A percentile compares a stretch with the other conserved stretches of the same genome.
Conservation (phyloP, 139 green algal species). For the Closterium sp. region DNA sequence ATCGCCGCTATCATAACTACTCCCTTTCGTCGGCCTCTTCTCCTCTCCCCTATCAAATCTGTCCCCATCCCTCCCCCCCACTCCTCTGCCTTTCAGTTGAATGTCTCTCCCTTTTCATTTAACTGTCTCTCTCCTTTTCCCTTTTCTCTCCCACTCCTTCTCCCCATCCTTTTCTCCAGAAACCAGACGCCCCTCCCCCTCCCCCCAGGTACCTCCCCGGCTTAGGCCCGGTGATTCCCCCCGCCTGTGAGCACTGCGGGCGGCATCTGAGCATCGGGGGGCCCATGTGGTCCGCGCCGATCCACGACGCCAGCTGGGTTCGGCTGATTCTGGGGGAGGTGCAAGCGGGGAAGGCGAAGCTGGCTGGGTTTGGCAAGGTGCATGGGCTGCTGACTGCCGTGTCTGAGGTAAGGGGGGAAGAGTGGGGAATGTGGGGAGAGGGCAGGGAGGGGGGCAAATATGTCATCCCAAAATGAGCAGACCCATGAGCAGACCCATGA, state of each 20-base stretch:
- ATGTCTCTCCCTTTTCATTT: too few species aligned
- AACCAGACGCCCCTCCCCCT: neutral
- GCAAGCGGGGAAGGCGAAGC: constrained; percentile 6
- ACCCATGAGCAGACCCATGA: too few species aligned
- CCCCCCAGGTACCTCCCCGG: constrained; percentile 36
- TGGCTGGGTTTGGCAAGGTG: constrained; percentile 69
- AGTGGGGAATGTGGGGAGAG: neutral
- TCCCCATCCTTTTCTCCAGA: neutral
- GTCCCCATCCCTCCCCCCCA: too few species aligned
- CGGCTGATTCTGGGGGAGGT: constrained; percentile 21
- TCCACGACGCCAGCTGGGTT: constrained; percentile 82
- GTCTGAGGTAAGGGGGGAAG: constrained; percentile 28
- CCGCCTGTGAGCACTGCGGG: constrained; percentile 53
- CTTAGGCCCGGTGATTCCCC: constrained; percentile 19
- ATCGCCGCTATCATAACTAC: too few species aligned
- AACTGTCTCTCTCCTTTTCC: too few species aligned
- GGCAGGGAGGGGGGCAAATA: neutral
- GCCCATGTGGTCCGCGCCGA: constrained; percentile 84
- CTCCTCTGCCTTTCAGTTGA: too few species aligned
- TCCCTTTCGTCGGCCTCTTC: too few species aligned
- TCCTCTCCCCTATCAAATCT: too few species aligned
- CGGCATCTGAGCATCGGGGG: constrained; percentile 75
- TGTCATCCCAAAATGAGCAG: too few species aligned
- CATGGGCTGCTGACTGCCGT: constrained; percentile 73
- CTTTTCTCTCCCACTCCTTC: neutral